A percentile compares a stretch with the other conserved stretches of the same genome.
These are phyloP conservation scores for Echria macrotheca DNA, from an alignment of 495 filamentous ascomycete species.

Conservation along the genomic window DNA sequence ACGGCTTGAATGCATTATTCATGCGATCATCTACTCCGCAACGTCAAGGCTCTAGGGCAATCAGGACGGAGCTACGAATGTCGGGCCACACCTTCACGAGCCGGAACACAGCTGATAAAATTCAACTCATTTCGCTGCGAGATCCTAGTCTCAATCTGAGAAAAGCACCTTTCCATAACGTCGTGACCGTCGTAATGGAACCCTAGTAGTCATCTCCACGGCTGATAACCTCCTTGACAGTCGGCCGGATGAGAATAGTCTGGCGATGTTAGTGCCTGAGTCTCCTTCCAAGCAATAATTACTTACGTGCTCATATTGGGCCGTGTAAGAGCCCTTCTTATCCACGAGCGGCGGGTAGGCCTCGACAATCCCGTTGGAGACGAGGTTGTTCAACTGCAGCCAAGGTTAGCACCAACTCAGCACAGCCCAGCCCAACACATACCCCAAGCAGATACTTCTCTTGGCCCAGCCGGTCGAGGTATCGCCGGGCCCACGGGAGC, in stretches of 20 bases:
- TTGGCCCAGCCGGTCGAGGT: conserved; percentile 78
- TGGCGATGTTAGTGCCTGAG: conserved; percentile 33
- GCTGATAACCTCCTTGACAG: conserved; percentile 88
- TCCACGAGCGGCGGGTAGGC: conserved; percentile 85
- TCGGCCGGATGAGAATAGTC: conserved; percentile 84
- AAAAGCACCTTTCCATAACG: too few species aligned
- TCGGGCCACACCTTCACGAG: too few species aligned
- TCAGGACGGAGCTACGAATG: too few species aligned
- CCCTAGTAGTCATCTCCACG: conserved; percentile 80
- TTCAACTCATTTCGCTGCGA: too few species aligned
- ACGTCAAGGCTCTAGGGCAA: too few species aligned
- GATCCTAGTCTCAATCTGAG: too few species aligned
- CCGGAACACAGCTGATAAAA: too few species aligned
- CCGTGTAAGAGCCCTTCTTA: conserved; percentile 91
- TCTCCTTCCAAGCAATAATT: background rate
- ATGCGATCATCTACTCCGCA: too few species aligned
- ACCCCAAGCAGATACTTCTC: conserved; percentile 84
- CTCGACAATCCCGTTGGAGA: conserved; percentile 77
- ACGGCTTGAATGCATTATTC: too few species aligned
- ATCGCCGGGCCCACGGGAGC: conserved; percentile 78
- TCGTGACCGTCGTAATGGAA: too few species aligned
- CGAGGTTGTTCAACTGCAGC: conserved; percentile 78
- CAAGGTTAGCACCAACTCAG: background rate
- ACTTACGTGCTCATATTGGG: conserved; percentile 90
- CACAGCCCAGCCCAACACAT: conserved; percentile 27